Percentiles rank a stretch among this genome's conserved stretches.
Evolutionary conservation across 306 rosid genomes (phyloP).

Genomic region (Trifolium repens): DNA sequence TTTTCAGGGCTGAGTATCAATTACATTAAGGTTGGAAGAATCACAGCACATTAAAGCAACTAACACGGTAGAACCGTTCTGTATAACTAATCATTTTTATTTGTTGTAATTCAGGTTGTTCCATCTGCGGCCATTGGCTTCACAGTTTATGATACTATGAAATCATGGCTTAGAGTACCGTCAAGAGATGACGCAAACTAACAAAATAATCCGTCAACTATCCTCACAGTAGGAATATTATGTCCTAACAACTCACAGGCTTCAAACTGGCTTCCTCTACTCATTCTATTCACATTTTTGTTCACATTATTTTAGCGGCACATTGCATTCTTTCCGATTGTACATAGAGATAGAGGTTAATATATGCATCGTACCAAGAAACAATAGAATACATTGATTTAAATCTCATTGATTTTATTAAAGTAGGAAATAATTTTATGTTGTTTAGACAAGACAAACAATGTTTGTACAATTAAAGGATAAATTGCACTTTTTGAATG

Average conservation of each 20-base stretch:
- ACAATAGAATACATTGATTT: constrained; percentile 25
- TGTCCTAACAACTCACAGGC: constrained; percentile 39
- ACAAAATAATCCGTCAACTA: constrained; percentile 54
- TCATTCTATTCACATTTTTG: constrained; percentile 35
- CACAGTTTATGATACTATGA: constrained; percentile 87
- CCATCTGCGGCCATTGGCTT: constrained; percentile 98
- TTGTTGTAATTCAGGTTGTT: constrained; percentile 71
- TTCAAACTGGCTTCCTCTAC: constrained; percentile 40
- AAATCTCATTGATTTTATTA: constrained; percentile 38
- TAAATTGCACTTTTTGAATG: constrained; percentile 27
- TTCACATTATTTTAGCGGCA: constrained; percentile 42
- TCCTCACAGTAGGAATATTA: constrained; percentile 47
- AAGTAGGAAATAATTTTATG: constrained; percentile 30
- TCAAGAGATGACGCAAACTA: constrained; percentile 78
- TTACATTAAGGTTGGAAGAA: constrained; percentile 74
- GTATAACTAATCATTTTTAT: constrained; percentile 30
- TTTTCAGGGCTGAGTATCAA: constrained; percentile 98
- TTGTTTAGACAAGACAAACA: constrained; percentile 34
- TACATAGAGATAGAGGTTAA: constrained; percentile 39
- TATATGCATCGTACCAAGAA: constrained; percentile 27
- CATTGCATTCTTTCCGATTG: constrained; percentile 66
- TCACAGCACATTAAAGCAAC: constrained; percentile 24
- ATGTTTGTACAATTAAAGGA: constrained; percentile 42
- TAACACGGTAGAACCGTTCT: constrained; percentile 15
- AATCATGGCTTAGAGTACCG: constrained; percentile 74